Percentiles rank a stretch among this genome's conserved stretches.
Evolutionary conservation across 441 rosid species (phyloP).

Genomic region (Eutrema salsugineum): DNA sequence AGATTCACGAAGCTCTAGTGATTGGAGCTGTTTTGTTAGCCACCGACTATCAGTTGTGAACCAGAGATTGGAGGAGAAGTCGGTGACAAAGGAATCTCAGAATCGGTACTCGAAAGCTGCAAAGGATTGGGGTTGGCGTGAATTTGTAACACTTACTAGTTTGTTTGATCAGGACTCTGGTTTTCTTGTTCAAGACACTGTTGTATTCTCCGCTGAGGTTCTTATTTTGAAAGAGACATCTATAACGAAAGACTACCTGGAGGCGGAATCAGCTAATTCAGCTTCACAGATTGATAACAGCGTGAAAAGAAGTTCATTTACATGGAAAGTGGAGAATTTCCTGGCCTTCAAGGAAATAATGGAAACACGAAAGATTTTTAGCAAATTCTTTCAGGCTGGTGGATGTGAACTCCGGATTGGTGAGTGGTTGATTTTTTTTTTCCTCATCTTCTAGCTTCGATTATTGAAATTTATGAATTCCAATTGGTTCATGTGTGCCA

Average conservation of each 20-base stretch:
- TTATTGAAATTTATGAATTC: constrained; percentile 21
- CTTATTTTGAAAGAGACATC: constrained; percentile 98
- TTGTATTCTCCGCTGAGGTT: constrained; percentile 96
- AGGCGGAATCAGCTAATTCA: constrained; percentile 43
- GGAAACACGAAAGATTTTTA: constrained; percentile 97
- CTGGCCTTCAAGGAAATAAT: constrained; percentile 93
- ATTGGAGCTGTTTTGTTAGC: constrained; percentile 99
- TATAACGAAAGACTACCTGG: constrained; percentile 64
- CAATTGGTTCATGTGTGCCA: constrained; percentile 34
- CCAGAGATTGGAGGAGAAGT: constrained; percentile 89
- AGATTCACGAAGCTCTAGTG: constrained; percentile 89
- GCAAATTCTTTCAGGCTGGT: constrained; percentile 98
- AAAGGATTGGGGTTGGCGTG: constrained; percentile 99
- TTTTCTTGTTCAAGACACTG: constrained; percentile 94
- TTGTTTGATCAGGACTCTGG: constrained; percentile 99
- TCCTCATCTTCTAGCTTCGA: constrained; percentile 17
- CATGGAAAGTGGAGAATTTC: constrained; percentile 99
- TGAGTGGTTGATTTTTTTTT: constrained; percentile 39
- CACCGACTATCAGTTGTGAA: constrained; percentile 96
- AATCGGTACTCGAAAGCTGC: constrained; percentile 99
- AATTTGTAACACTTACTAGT: constrained; percentile 97
- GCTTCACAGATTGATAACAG: constrained; percentile 48
- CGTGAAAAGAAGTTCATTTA: constrained; percentile 79
- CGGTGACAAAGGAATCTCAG: constrained; percentile 96
- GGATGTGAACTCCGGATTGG: constrained; percentile 99